These are phyloP conservation scores for Tolypocladium inflatum DNA, from an alignment of 2,329 filamentous ascomycete species.

Conservation along the genomic window DNA sequence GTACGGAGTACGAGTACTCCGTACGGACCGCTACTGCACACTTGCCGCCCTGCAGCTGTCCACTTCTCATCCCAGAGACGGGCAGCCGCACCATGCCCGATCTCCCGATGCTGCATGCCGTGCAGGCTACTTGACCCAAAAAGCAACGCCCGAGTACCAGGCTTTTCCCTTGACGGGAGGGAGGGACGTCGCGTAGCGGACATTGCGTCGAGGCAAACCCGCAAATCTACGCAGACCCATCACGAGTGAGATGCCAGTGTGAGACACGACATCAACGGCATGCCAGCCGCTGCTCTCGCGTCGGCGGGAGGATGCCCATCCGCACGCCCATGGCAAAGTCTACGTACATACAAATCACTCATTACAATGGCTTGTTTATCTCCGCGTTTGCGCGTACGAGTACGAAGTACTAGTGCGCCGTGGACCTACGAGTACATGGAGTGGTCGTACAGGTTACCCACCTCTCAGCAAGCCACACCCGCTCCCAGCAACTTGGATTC, in stretches of 20 bases:
- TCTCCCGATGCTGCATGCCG: background rate
- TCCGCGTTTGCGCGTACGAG: background rate
- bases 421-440: too few species aligned
- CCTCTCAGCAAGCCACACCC: background rate
- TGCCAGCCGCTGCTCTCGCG: background rate
- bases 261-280: background rate
- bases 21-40: background rate
- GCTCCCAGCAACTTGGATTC: background rate
- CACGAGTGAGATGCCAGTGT: background rate
- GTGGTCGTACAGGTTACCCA: background rate
- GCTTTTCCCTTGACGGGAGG: background rate
- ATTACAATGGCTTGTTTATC: background rate
- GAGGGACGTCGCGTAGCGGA: background rate
- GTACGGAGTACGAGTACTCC: too few species aligned
- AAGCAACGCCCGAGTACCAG: background rate
- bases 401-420: background rate
- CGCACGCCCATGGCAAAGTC: background rate
- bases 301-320: background rate
- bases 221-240: background rate
- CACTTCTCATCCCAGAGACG: background rate
- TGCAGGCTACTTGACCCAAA: background rate
- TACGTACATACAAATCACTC: background rate
- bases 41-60: background rate
- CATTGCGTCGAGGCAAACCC: background rate
- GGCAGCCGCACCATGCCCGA: background rate